Conservation (phyloP, 495 filamentous ascomycete species). For the Tuber borchii region DNA sequence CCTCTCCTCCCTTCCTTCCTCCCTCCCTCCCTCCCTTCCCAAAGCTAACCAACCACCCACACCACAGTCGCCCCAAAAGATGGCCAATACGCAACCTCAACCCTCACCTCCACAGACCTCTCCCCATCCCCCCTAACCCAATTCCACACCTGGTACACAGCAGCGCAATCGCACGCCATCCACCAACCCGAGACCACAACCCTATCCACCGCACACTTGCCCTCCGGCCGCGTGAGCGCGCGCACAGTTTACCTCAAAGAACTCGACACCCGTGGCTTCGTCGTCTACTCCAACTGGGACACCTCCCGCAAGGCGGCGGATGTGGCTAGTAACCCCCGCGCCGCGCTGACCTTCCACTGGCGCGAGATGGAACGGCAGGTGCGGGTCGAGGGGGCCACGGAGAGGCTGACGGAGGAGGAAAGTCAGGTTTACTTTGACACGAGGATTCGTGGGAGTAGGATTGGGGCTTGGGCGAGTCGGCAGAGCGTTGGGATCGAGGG, state of each 20-base stretch:
- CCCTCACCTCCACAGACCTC: constrained; percentile 51
- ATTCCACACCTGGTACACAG: constrained; percentile 80
- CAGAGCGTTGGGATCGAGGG: constrained; percentile 66
- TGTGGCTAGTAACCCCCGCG: constrained; percentile 59
- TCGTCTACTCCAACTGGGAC: constrained; percentile 87
- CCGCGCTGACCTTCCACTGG: constrained; percentile 71
- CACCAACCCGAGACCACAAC: constrained; percentile 70
- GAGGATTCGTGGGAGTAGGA: constrained; percentile 53
- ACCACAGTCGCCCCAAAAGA: constrained; percentile 49
- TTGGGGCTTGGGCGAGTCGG: constrained; percentile 89
- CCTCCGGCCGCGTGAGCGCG: constrained; percentile 73
- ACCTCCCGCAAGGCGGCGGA: constrained; percentile 65
- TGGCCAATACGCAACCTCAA: constrained; percentile 42
- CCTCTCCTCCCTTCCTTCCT: not conserved
- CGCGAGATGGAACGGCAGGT: constrained; percentile 73
- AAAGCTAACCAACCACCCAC: not conserved
- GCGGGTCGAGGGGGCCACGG: constrained; percentile 67
- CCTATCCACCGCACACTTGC: constrained; percentile 77
- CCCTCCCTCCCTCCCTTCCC: not conserved
- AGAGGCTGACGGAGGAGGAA: constrained; percentile 63
- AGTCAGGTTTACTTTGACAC: constrained; percentile 85
- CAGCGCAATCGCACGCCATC: constrained; percentile 55
- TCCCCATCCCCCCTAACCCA: constrained; percentile 58
- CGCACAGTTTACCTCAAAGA: constrained; percentile 90
- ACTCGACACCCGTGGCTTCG: constrained; percentile 70